Percentiles rank a stretch among this genome's conserved stretches.
Conservation (phyloP, 2,329 filamentous ascomycete species). For the Xylaria sp. region DNA sequence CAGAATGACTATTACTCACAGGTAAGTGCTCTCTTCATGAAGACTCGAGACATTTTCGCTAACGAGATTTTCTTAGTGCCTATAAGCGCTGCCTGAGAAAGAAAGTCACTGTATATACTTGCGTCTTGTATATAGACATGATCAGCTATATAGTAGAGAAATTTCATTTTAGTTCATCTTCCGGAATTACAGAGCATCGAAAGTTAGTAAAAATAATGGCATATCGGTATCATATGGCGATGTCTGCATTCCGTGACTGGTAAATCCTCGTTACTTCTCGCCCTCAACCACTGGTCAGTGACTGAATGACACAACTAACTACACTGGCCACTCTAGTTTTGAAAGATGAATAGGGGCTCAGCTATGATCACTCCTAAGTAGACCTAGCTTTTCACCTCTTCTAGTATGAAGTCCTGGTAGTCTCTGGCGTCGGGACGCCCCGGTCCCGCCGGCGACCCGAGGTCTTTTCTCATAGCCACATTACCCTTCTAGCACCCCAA, state of each 20-base stretch:
- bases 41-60: background rate
- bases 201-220: background rate
- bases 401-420: background rate
- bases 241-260: background rate
- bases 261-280: background rate
- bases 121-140: slow-evolving; percentile 27
- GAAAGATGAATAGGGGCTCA: background rate
- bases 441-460: too few species aligned
- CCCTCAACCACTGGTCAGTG: background rate
- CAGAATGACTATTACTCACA: slow-evolving; percentile 53
- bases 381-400: background rate
- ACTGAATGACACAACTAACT: background rate
- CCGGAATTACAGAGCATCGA: background rate
- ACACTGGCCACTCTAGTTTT: too few species aligned
- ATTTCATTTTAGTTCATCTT: background rate
- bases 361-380: background rate
- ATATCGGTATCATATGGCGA: background rate
- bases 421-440: too few species aligned
- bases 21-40: slow-evolving; percentile 34
- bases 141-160: slow-evolving; percentile 12
- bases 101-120: slow-evolving; percentile 30
- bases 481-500: too few species aligned
- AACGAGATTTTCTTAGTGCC: slow-evolving; percentile 23
- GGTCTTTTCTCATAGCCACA: too few species aligned
- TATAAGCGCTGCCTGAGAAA: slow-evolving; percentile 16